phyloP scores from a whole-genome alignment of 2,329 filamentous ascomycete genomes.

The Claviceps sp. region DNA sequence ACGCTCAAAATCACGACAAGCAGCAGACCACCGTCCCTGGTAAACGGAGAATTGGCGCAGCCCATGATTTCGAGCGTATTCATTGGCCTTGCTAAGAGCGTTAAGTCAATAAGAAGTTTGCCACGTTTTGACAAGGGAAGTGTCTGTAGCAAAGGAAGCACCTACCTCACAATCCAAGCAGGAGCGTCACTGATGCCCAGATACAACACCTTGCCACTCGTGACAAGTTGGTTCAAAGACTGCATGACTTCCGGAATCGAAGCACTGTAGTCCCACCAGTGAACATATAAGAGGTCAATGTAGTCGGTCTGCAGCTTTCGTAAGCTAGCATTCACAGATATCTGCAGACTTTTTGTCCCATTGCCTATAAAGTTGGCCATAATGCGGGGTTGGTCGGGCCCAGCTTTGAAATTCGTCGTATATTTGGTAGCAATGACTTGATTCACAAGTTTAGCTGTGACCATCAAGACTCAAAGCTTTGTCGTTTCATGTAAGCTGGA shows the following conservation, averaged over 20 bases:
- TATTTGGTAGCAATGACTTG: conserved; percentile 57
- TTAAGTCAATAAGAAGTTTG: background rate
- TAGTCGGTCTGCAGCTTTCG: conserved; percentile 53
- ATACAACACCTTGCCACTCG: conserved; percentile 48
- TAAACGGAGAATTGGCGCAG: conserved; percentile 51
- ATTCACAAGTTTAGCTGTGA: background rate
- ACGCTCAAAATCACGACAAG: conserved; percentile 25
- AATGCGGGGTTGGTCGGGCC: conserved; percentile 26
- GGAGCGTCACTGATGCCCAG: conserved; percentile 56
- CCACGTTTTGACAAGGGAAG: no score
- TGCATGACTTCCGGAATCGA: conserved; percentile 57
- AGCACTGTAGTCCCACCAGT: conserved; percentile 59
- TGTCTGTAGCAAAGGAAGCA: background rate
- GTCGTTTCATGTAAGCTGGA: background rate
- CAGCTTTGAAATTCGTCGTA: conserved; percentile 42
- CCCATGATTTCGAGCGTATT: conserved; percentile 58
- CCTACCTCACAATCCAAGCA: conserved; percentile 48
- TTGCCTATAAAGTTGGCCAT: conserved; percentile 44
- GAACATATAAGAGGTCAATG: conserved; percentile 52
- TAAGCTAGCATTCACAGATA: conserved; percentile 42
- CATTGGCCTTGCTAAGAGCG: conserved; percentile 40
- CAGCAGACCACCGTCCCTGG: conserved; percentile 28
- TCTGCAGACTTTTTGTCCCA: conserved; percentile 44
- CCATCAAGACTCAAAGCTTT: background rate
- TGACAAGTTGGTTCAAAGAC: conserved; percentile 46